Evolutionary conservation across 1,139 yeast species (phyloP).

Genomic region (Sugiyamaella sp.): DNA sequence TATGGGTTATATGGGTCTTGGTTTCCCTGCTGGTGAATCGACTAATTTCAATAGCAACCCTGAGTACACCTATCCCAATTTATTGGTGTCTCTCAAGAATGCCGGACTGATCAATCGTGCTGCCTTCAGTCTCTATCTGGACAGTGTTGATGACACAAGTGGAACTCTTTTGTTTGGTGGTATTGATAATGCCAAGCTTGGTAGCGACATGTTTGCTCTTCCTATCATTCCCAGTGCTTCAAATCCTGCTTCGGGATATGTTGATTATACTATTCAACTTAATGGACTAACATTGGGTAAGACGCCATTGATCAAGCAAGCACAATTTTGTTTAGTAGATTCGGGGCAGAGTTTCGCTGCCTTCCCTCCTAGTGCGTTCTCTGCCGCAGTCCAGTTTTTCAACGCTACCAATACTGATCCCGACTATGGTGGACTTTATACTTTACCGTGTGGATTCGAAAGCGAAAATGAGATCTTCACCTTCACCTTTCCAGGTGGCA

Average conservation of each 20-base stretch:
- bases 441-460: conserved; percentile 20
- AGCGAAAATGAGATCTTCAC: conserved; percentile 16
- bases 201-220: conserved; percentile 47
- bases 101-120: conserved; percentile 53
- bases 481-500: conserved; percentile 26
- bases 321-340: conserved; percentile 47
- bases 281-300: conserved; percentile 18
- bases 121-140: conserved; percentile 59
- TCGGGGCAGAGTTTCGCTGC: conserved; percentile 42
- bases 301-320: conserved; percentile 31
- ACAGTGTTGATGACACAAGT: conserved; percentile 45
- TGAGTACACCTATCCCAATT: conserved; percentile 42
- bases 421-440: conserved; percentile 19
- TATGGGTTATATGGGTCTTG: conserved; percentile 27
- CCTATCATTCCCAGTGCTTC: conserved; percentile 32
- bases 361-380: conserved; percentile 18
- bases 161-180: conserved; percentile 63
- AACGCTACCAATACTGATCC: conserved; percentile 22
- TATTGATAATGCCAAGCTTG: conserved; percentile 55
- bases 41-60: conserved; percentile 19
- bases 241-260: conserved; percentile 18
- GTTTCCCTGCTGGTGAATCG: conserved; percentile 28
- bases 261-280: conserved; percentile 25
- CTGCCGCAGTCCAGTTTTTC: conserved; percentile 18
- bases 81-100: conserved; percentile 52